Evolutionary conservation across 768 basidiomycete genomes (phyloP).

Genomic region (Lentinula lateritia): DNA sequence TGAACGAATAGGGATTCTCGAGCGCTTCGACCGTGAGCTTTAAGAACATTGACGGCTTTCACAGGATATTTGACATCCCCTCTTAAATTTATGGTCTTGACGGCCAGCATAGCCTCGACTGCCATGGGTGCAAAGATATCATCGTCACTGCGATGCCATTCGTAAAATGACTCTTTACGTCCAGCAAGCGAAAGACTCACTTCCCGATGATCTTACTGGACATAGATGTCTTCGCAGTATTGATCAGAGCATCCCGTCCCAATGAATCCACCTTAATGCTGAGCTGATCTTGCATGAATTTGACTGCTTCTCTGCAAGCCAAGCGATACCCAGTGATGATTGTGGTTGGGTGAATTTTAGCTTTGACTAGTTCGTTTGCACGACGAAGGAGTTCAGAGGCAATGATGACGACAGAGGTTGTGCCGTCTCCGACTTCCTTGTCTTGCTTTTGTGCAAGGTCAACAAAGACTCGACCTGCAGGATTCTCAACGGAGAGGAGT

Average conservation of each 20-base stretch:
- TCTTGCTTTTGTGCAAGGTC: slow-evolving; percentile 99
- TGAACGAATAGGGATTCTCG: slow-evolving; percentile 92
- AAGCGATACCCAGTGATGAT: slow-evolving; percentile 98
- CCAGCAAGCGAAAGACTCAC: slow-evolving; percentile 45
- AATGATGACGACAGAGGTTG: slow-evolving; percentile 96
- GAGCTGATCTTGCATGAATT: slow-evolving; percentile 96
- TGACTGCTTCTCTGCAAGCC: slow-evolving; percentile 95
- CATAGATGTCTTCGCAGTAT: slow-evolving; percentile 98
- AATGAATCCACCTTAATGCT: slow-evolving; percentile 90
- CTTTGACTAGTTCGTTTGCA: slow-evolving; percentile 96
- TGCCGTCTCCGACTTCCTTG: slow-evolving; percentile 98
- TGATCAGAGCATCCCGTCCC: slow-evolving; percentile 89
- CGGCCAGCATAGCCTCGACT: slow-evolving; percentile 97
- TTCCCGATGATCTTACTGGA: slow-evolving; percentile 96
- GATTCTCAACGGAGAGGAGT: slow-evolving; percentile 90
- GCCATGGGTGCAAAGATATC: slow-evolving; percentile 98
- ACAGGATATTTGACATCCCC: slow-evolving; percentile 99
- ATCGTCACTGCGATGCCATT: slow-evolving; percentile 65
- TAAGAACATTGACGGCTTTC: slow-evolving; percentile 97
- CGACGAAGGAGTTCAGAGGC: slow-evolving; percentile 95
- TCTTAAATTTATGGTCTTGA: slow-evolving; percentile 87
- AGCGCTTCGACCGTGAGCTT: slow-evolving; percentile 95
- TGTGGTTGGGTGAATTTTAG: slow-evolving; percentile 97
- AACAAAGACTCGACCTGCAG: slow-evolving; percentile 95
- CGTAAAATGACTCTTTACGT: not conserved